phyloP scores from a whole-genome alignment of 1,284 basidiomycete species.

The Heliocybe sulcata region DNA sequence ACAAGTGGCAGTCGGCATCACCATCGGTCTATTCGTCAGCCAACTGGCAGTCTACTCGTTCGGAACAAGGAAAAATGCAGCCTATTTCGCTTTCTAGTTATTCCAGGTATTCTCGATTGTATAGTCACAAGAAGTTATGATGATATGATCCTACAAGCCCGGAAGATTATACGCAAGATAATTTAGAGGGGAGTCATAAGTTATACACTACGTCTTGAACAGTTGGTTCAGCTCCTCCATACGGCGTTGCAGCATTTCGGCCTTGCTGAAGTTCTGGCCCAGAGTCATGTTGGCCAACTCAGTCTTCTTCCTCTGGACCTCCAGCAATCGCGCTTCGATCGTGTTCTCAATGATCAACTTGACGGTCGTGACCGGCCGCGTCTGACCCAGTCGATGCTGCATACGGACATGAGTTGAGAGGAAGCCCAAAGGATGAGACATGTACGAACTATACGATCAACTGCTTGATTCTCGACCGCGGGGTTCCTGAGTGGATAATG shows the following conservation, averaged over 20 bases:
- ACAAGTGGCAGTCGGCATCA: constrained; percentile 82
- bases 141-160: neutral
- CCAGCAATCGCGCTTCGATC: constrained; percentile 84
- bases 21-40: constrained; percentile 76
- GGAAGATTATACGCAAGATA: neutral
- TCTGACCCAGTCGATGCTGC: constrained; percentile 91
- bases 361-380: constrained; percentile 82
- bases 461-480: constrained; percentile 93
- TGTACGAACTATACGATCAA: constrained; percentile 72
- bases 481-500: constrained; percentile 65
- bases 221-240: constrained; percentile 76
- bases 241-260: constrained; percentile 76
- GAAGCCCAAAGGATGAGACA: constrained; percentile 4
- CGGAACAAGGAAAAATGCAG: constrained; percentile 65
- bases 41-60: constrained; percentile 75
- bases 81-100: constrained; percentile 68
- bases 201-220: constrained; percentile 34
- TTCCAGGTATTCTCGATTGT: neutral
- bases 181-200: neutral
- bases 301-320: constrained; percentile 94
- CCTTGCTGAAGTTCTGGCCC: constrained; percentile 73
- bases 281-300: constrained; percentile 88
- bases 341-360: constrained; percentile 91
- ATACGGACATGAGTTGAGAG: constrained; percentile 6
- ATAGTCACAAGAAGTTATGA: neutral